Evolutionary conservation across 2,329 filamentous ascomycete species (phyloP).

Genomic region (Dryadomyces quercus-mongolicae): DNA sequence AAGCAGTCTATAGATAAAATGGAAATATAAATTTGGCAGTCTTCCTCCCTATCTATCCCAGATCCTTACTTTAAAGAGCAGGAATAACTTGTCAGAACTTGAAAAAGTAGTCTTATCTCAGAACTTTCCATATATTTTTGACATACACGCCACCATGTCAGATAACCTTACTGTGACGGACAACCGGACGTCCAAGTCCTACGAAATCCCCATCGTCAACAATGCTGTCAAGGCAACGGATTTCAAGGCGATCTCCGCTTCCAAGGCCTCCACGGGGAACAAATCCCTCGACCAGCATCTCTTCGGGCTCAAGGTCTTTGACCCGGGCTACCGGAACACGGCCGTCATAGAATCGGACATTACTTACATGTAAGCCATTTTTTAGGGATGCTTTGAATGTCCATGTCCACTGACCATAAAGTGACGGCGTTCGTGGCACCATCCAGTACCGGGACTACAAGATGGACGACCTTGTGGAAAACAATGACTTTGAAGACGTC

Average conservation of each 20-base stretch:
- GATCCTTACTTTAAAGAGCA: too few relatives aligned
- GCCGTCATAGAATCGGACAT: constrained; percentile 36
- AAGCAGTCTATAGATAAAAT: too few relatives aligned
- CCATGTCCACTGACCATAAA: neutral
- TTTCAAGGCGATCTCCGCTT: constrained; percentile 35
- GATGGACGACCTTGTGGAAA: constrained; percentile 36
- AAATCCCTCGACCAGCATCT: constrained; percentile 32
- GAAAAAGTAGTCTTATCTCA: too few relatives aligned
- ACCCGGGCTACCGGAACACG: constrained; percentile 42
- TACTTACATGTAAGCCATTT: constrained; percentile 29
- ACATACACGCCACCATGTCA: neutral
- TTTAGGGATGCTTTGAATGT: neutral
- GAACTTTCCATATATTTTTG: too few relatives aligned
- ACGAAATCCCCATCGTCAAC: constrained; percentile 35
- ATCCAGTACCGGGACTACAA: constrained; percentile 39
- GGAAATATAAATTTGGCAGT: too few relatives aligned
- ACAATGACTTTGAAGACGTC: constrained; percentile 36
- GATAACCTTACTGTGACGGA: constrained; percentile 28
- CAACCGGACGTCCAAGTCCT: constrained; percentile 35
- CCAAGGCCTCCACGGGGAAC: constrained; percentile 18
- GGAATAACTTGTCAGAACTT: too few relatives aligned
- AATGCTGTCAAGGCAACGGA: constrained; percentile 38
- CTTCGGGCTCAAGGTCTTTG: constrained; percentile 36
- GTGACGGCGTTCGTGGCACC: constrained; percentile 36
- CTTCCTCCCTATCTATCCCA: too few relatives aligned